Percentiles rank a stretch among this genome's conserved stretches.
phyloP scores from a whole-genome alignment of 1,139 yeast genomes.

The Geotrichum cucujoidarum region DNA sequence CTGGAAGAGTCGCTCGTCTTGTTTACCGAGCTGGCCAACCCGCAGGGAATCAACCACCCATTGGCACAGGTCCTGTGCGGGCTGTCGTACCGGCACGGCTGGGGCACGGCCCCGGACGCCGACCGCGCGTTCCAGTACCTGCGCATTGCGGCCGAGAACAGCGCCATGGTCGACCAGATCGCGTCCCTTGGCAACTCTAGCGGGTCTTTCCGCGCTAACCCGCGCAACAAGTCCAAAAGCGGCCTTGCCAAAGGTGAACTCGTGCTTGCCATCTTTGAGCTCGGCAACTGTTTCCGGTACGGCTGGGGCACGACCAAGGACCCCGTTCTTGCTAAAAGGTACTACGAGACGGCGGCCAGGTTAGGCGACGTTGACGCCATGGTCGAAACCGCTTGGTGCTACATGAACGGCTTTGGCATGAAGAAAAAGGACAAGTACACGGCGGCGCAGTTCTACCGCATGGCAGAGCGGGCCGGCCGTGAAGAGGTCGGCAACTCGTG shows the following conservation, averaged over 20 bases:
- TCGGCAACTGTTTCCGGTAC: constrained; percentile 35
- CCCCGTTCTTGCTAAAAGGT: constrained; percentile 30
- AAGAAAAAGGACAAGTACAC: constrained; percentile 31
- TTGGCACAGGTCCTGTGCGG: constrained; percentile 36
- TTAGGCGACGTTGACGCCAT: constrained; percentile 38
- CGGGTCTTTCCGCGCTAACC: constrained; percentile 9
- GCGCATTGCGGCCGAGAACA: constrained; percentile 30
- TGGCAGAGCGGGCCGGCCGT: constrained; percentile 33
- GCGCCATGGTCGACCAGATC: constrained; percentile 27
- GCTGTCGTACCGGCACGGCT: constrained; percentile 36
- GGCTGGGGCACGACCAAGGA: constrained; percentile 38
- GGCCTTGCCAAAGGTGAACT: constrained; percentile 32
- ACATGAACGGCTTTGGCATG: constrained; percentile 33
- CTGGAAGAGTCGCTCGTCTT: constrained; percentile 25
- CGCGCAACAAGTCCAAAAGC: constrained; percentile 11
- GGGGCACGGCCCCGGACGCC: constrained; percentile 33
- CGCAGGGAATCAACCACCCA: constrained; percentile 28
- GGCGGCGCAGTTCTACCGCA: constrained; percentile 34
- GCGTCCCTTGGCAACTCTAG: constrained; percentile 11
- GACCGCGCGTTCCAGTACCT: constrained; percentile 29
- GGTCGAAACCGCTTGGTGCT: constrained; percentile 33
- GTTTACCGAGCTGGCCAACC: constrained; percentile 30
- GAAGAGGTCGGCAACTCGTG: constrained; percentile 36
- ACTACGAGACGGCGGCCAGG: constrained; percentile 36
- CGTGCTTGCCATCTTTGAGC: constrained; percentile 34